Base-by-base conservation (phyloP, 2,329 filamentous ascomycete genomes). In the Fusarium equiseti region DNA sequence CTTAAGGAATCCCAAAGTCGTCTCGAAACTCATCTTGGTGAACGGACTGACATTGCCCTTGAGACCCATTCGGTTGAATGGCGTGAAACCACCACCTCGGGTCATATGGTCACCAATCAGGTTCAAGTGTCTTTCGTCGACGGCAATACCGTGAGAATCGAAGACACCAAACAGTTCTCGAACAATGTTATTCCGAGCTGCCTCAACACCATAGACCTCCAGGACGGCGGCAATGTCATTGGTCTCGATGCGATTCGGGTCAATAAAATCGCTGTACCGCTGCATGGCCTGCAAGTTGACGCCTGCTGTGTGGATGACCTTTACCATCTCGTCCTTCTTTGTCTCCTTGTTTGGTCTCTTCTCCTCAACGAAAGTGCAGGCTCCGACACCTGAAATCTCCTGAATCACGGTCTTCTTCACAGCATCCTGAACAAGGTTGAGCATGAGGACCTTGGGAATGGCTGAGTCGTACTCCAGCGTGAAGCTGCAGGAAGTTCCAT, bases 21-120 rank as follows among this genome's bases (percentile, higher is more conserved):
- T 99, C 87, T 99, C 96, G 83, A 98, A 99, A 80, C 93, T 97
- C 95, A 98, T 98, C 87, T 98, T 98, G 82, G 96, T 95, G 75
- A 99, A 95, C 0, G 96, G 94, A 72, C 91, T 95, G 29, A 95
- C 91, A 76, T 93, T 95, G 71, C 92, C 90, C 77, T 90, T 90
- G 66, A 99, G 85, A 2, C 95, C 96, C 78, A 93, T 97, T 51
- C 96, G 92, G 82, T 93, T 97, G 83, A 99, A 99, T 1, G 96
- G 91, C 50, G 90, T 92, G 83, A 97, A 99, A 3, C 89, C 90
- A 72, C 96, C 96, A 64, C 90, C 91, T 56, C 95, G 89, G n/a
- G 96, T 99, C 96, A 99, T 99, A 80, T 94, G 94, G 80, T 99
- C 96, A 49, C 92, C 95, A 75, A 99, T 98, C 73, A 99, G 87